Conservation (phyloP, 495 filamentous ascomycete species). For the Parachaetomium inaequale region DNA sequence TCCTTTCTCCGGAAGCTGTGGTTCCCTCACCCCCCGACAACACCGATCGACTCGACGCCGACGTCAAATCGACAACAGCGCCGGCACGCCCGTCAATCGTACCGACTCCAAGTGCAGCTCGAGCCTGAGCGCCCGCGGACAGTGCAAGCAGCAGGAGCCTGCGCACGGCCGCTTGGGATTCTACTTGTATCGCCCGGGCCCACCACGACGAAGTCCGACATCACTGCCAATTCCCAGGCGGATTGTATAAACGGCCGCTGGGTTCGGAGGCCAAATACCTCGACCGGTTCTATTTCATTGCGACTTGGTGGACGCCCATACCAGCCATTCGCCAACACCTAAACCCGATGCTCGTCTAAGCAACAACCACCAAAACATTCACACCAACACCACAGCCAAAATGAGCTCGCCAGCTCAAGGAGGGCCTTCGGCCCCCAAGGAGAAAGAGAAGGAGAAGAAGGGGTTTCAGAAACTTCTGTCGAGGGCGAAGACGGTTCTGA, state of each 20-base stretch:
- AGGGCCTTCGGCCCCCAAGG: slow-evolving; percentile 34
- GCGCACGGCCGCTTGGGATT: background rate
- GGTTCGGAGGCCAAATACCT: background rate
- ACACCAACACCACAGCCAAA: slow-evolving; percentile 16
- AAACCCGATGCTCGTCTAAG: background rate
- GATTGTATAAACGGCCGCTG: background rate
- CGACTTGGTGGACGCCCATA: background rate
- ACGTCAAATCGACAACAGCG: slow-evolving; percentile 5
- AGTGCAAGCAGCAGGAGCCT: background rate
- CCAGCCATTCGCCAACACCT: background rate
- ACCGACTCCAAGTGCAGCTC: background rate
- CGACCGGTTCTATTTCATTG: background rate
- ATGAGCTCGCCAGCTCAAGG: slow-evolving; percentile 47
- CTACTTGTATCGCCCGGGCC: background rate
- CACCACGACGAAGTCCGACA: background rate
- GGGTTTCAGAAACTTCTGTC: slow-evolving; percentile 62
- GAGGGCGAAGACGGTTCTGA: slow-evolving; percentile 59
- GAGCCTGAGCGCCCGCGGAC: background rate
- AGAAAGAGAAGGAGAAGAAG: slow-evolving; percentile 53
- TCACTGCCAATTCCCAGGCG: background rate
- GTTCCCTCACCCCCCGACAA: slow-evolving; percentile 11
- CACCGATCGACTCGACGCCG: slow-evolving; percentile 26
- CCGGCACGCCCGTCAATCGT: background rate
- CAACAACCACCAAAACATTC: background rate
- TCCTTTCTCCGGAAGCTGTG: background rate